phyloP scores from a whole-genome alignment of 2,329 filamentous ascomycete genomes.

The Nemania abortiva region DNA sequence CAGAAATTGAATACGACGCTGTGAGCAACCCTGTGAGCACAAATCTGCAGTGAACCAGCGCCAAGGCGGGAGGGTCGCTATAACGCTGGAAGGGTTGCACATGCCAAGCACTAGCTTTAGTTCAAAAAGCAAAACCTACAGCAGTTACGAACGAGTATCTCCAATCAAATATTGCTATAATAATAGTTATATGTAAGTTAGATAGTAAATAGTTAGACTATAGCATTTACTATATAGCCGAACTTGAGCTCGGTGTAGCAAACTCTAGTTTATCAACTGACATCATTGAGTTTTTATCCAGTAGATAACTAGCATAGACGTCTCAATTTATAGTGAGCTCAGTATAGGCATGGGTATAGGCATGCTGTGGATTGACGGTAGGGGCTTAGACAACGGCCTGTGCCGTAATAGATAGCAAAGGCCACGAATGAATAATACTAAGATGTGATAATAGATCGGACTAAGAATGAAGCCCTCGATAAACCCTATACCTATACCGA shows the following conservation, averaged over 20 bases:
- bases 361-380: background rate
- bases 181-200: background rate
- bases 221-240: background rate
- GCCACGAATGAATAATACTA: background rate
- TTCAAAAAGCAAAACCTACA: background rate
- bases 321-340: slow-evolving; percentile 28
- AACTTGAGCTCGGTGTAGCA: slow-evolving; percentile 5
- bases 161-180: slow-evolving; percentile 4
- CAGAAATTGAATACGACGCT: slow-evolving; percentile 35
- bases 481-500: background rate
- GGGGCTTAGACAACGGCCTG: slow-evolving; percentile 11
- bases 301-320: slow-evolving; percentile 3
- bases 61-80: slow-evolving; percentile 30
- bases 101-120: slow-evolving; percentile 34
- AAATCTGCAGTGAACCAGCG: slow-evolving; percentile 22
- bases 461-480: slow-evolving; percentile 13
- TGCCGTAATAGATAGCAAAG: background rate
- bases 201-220: background rate
- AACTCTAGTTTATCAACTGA: slow-evolving; percentile 11
- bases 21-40: slow-evolving; percentile 1
- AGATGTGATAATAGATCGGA: slow-evolving; percentile 13
- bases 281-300: slow-evolving; percentile 9
- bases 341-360: slow-evolving; percentile 12
- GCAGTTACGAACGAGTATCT: background rate
- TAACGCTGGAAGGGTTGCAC: slow-evolving; percentile 24